These are phyloP conservation scores for Diaporthe batatas DNA, from an alignment of 2,329 filamentous ascomycete genomes.

Conservation along the genomic window DNA sequence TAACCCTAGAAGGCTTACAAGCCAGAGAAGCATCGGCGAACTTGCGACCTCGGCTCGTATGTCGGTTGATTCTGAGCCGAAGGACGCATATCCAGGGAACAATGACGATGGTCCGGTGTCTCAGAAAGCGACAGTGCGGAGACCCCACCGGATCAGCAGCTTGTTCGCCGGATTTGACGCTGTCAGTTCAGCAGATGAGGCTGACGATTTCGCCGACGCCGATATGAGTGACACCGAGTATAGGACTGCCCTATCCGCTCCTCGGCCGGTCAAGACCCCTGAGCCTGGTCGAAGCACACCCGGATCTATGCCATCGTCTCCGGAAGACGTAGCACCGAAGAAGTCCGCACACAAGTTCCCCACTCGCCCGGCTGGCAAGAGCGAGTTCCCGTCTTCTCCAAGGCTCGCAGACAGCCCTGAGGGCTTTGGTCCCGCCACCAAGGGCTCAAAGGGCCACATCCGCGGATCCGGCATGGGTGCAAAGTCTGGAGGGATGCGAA, in stretches of 20 bases:
- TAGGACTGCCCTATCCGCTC: slow-evolving; percentile 74
- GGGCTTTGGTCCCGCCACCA: slow-evolving; percentile 41
- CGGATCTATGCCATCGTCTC: slow-evolving; percentile 51
- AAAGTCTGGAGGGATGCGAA: slow-evolving; percentile 76
- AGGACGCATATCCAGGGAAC: slow-evolving; percentile 81
- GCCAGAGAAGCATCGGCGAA: slow-evolving; percentile 61
- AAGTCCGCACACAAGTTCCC: slow-evolving; percentile 45
- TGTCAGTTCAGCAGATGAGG: slow-evolving; percentile 74
- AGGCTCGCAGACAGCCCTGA: slow-evolving; percentile 51
- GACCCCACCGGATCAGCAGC: slow-evolving; percentile 83
- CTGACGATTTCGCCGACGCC: slow-evolving; percentile 71
- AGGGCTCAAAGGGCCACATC: slow-evolving; percentile 45
- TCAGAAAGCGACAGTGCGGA: slow-evolving; percentile 71
- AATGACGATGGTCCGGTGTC: slow-evolving; percentile 84
- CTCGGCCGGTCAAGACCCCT: slow-evolving; percentile 58
- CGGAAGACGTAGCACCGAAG: slow-evolving; percentile 56
- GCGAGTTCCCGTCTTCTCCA: slow-evolving; percentile 62
- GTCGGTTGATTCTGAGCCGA: slow-evolving; percentile 56
- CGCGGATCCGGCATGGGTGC: slow-evolving; percentile 53
- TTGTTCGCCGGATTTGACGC: slow-evolving; percentile 89
- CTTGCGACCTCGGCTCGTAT: slow-evolving; percentile 64
- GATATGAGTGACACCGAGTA: slow-evolving; percentile 77
- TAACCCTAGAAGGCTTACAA: slow-evolving; percentile 69
- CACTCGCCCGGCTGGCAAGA: slow-evolving; percentile 53
- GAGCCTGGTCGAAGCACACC: slow-evolving; percentile 35